These are phyloP conservation scores for Zygosaccharomyces kombuchaensis DNA, from an alignment of 805 yeast species.

Conservation along the genomic window DNA sequence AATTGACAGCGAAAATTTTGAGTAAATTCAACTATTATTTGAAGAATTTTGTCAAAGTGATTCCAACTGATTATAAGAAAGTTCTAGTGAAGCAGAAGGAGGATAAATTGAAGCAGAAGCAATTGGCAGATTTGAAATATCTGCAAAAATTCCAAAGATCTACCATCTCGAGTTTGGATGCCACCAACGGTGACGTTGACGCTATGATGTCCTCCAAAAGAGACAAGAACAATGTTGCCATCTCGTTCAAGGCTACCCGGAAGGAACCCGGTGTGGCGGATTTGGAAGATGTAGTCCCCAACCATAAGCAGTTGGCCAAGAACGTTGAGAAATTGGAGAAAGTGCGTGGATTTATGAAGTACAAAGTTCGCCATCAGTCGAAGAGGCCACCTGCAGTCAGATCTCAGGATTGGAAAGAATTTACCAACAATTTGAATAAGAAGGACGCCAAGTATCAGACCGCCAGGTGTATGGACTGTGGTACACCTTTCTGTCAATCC, in stretches of 20 bases:
- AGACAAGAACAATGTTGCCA: slow-evolving; percentile 13
- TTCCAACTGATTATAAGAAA: slow-evolving; percentile 86
- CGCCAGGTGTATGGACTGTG: slow-evolving; percentile 99
- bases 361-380: slow-evolving; percentile 80
- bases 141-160: slow-evolving; percentile 64
- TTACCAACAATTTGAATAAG: slow-evolving; percentile 73
- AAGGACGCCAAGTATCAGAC: slow-evolving; percentile 88
- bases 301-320: slow-evolving; percentile 59
- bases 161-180: slow-evolving; percentile 75
- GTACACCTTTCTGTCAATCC: slow-evolving; percentile 97
- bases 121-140: slow-evolving; percentile 54
- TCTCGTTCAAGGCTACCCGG: slow-evolving; percentile 33
- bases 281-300: slow-evolving; percentile 81
- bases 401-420: slow-evolving; percentile 88
- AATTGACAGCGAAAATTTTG: slow-evolving; percentile 78
- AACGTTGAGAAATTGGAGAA: slow-evolving; percentile 57
- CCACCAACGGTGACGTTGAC: slow-evolving; percentile 84
- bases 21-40: slow-evolving; percentile 83
- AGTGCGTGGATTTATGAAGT: slow-evolving; percentile 88
- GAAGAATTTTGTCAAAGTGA: slow-evolving; percentile 86
- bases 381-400: slow-evolving; percentile 76
- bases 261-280: slow-evolving; percentile 84
- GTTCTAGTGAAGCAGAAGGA: slow-evolving; percentile 78
- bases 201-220: slow-evolving; percentile 41
- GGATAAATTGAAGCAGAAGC: slow-evolving; percentile 59